Conservation (phyloP, 2,329 filamentous ascomycete species). For the Mariannaea sp. region DNA sequence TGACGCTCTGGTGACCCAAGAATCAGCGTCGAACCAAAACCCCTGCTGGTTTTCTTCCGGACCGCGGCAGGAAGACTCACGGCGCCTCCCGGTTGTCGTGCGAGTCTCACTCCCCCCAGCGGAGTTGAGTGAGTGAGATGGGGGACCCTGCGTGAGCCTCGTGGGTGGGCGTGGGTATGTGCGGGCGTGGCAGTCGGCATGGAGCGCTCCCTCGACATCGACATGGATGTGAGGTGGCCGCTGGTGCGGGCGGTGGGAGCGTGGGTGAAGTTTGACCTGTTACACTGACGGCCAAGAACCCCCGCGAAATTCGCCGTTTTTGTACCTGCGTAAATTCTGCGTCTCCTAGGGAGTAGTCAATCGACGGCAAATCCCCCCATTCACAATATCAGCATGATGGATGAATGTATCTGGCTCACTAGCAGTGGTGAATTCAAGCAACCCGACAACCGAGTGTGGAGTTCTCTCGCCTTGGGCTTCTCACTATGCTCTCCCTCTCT, state of each 20-base stretch:
- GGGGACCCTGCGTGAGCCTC: conserved; percentile 35
- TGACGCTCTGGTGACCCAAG: conserved; percentile 19
- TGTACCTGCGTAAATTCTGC: conserved; percentile 38
- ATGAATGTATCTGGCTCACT: conserved; percentile 3
- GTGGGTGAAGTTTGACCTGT: conserved; percentile 15
- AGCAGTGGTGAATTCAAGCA: conserved; percentile 3
- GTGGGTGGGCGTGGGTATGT: conserved; percentile 19
- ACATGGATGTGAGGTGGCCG: conserved; percentile 3
- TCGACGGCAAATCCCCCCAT: too few relatives aligned
- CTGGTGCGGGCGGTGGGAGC: conserved; percentile 1
- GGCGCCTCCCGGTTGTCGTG: conserved; percentile 25
- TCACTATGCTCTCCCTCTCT: not conserved
- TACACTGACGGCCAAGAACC: conserved; percentile 7
- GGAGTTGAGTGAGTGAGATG: conserved; percentile 27
- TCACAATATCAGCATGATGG: too few relatives aligned
- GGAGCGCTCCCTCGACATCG: not conserved
- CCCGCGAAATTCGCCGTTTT: conserved; percentile 16
- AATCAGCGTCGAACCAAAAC: too few relatives aligned
- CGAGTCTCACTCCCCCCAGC: conserved; percentile 26
- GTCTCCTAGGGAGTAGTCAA: too few relatives aligned
- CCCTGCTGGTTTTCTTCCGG: conserved; percentile 28
- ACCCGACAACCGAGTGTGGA: conserved; percentile 6
- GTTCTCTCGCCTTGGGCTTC: not conserved
- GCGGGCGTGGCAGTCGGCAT: conserved; percentile 14
- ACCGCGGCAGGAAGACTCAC: conserved; percentile 23